These are phyloP conservation scores for Canariomyces notabilis DNA, from an alignment of 2,329 filamentous ascomycete species.

Conservation along the genomic window DNA sequence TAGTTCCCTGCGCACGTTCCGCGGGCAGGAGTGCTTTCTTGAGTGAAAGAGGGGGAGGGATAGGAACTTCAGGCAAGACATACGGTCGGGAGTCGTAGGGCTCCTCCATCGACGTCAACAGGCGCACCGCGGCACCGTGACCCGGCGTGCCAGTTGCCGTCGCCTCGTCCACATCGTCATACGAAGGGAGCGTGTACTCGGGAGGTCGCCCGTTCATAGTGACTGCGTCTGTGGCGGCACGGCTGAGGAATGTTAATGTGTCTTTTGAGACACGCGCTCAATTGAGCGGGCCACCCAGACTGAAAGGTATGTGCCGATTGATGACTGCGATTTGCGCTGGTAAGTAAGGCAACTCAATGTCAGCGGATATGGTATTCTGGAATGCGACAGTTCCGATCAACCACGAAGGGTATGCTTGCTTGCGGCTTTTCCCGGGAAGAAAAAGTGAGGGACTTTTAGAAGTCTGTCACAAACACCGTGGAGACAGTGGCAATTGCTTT, in stretches of 20 bases:
- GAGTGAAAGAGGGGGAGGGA: constrained; percentile 19
- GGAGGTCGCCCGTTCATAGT: constrained; percentile 48
- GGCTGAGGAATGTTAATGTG: constrained; percentile 8
- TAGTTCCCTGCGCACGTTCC: constrained; percentile 10
- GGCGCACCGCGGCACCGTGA: constrained; percentile 51
- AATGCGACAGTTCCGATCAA: neutral
- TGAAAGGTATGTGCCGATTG: neutral
- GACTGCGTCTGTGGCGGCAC: constrained; percentile 10
- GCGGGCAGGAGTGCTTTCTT: constrained; percentile 24
- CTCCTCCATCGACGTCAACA: constrained; percentile 60
- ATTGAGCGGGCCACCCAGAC: neutral
- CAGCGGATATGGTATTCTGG: too few relatives aligned
- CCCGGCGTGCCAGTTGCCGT: constrained; percentile 39
- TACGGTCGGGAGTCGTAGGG: constrained; percentile 49
- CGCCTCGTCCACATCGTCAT: constrained; percentile 48
- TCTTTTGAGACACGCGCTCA: constrained; percentile 10
- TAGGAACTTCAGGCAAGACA: constrained; percentile 37
- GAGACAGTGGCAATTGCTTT: too few relatives aligned
- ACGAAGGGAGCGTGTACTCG: constrained; percentile 52
- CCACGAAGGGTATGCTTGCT: neutral
- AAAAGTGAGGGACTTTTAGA: neutral
- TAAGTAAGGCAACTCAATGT: neutral
- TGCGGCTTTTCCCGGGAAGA: neutral
- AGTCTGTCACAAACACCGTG: neutral
- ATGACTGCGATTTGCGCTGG: constrained; percentile 4